phyloP scores from a whole-genome alignment of 1,284 basidiomycete genomes.

The Trichosporon asahii region DNA sequence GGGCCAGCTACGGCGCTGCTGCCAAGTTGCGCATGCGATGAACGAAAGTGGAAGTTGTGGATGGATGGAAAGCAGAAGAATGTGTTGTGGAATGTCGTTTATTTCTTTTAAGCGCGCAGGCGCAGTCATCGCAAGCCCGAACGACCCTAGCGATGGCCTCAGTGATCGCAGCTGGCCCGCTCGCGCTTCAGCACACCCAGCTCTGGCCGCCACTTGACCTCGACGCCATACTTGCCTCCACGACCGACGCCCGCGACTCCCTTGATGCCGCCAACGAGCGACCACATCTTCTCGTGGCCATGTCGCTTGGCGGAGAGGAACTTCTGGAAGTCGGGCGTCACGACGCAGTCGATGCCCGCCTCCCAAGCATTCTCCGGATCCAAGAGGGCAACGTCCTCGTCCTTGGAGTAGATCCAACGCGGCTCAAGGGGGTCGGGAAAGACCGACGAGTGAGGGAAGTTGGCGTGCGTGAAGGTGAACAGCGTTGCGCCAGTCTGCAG shows the following conservation, averaged over 20 bases:
- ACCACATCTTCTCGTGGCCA: constrained; percentile 25
- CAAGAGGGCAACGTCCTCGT: constrained; percentile 59
- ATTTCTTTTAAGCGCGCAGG: neutral
- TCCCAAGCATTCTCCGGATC: constrained; percentile 35
- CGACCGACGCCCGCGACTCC: constrained; percentile 19
- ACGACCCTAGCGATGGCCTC: neutral
- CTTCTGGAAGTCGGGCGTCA: constrained; percentile 32
- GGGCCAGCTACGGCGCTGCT: neutral
- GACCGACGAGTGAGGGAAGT: constrained; percentile 49
- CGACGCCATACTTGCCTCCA: constrained; percentile 19
- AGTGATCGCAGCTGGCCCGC: neutral
- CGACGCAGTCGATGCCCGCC: constrained; percentile 37
- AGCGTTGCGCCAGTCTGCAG: constrained; percentile 82
- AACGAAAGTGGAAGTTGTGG: neutral
- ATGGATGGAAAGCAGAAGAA: neutral
- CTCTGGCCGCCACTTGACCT: constrained; percentile 12
- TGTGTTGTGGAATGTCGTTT: neutral
- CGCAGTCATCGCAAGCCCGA: neutral
- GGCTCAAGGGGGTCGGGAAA: constrained; percentile 22
- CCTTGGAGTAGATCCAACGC: constrained; percentile 74
- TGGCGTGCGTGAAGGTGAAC: constrained; percentile 70
- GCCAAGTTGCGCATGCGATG: neutral
- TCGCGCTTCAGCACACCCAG: constrained; percentile 17
- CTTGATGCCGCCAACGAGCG: constrained; percentile 25
- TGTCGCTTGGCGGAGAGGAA: constrained; percentile 16